Evolutionary conservation across 208 protist species (phyloP), one percentile per base, ranked within the genome.

Genomic region (Leishmania tropica): DNA sequence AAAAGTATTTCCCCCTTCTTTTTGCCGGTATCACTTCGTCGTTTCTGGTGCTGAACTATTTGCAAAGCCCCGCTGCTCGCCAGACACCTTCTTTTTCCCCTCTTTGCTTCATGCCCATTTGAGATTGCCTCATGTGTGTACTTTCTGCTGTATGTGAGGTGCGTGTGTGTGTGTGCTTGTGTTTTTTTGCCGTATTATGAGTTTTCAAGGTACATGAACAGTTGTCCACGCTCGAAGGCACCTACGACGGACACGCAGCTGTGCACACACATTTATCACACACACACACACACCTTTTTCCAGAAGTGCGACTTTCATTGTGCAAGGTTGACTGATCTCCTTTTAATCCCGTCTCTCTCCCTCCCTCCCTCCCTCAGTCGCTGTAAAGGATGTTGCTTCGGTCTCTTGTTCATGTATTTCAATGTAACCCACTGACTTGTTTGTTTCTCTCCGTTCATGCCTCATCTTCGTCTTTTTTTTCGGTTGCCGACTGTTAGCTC

Each of bases 401-500:
- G 72, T 76, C 72, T 60, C 48, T 60, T 76, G 72, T 60, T 70
- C 53, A 35, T 70, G 56, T 79, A 54, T 51, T 79, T 45, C 21
- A 17, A 28, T 68, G 6, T 80, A 42, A 47, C 31, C 21, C 47
- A 24, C 40, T 78, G 11, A 40, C 51, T 48, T 70, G 40, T 79
- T 47, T 64, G 35, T 45, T 82, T 75, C 45, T 76, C 37, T 60
- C 17, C 10, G 2, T 60, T 76, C 37, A 21, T 76, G n/a, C 31
- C 58, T 42, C 17, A 54, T 58, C 48, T 37, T 28, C 47, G 3
- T 60, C 42, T 35, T 31, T 74, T 56, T 56, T 75, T 75, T 45
- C 40, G 8, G 0, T 28, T 15, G 10, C 19, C 19, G 40, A 31
- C 10, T 60, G 47, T 42, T 5, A 6, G 28, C 58, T 60, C 17